Base-by-base conservation (phyloP, 2,329 filamentous ascomycete genomes). In the Aspergillus sp. region DNA sequence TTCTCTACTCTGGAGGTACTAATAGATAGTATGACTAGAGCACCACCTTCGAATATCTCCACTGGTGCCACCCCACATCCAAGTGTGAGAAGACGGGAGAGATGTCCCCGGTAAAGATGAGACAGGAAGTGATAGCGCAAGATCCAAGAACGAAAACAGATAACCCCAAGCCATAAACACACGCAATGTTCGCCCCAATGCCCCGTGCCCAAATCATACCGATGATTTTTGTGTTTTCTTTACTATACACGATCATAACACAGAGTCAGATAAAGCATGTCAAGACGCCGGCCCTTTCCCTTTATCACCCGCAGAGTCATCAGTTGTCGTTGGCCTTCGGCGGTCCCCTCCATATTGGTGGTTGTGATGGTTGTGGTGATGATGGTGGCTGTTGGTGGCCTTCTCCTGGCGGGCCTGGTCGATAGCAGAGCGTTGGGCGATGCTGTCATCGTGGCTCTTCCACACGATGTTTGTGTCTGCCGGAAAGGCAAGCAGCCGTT, bases 391-490 rank as follows among this genome's bases (percentile, higher is more conserved):
- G 50, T 73, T 70, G n/a, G 68, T 66, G 12, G 70, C 83, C 77
- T 96, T 96, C 70, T 96, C 92, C 66, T 93, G 91, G 61, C 93
- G 89, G 55, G 91, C 90, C 75, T 96, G 91, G 69, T 97, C 93
- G 62, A 96, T 92, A 18, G 90, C 90, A 30, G 89, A 90, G 65
- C 92, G 86, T 78, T 97, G 93, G 65, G 91, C 89, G 71, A 99
- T 97, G 75, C 91, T 96, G 63, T 93, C 91, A 71, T 97, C 93
- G 74, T 99, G 95, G 71, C 89, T 95, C 79, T 96, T 96, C 86
- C 93, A 99, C 66, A 95, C 87, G 59, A 99, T 89, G 69, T 89
- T 90, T 38, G 95, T 98, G 73, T 96, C 93, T 44, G 86, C 78
- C 1, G 93, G 93, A 72, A 97, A 90, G 64, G 86, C 85, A 56